Conservation (phyloP, 108 stramenopile species). For the Nannochloropsis gaditana region DNA sequence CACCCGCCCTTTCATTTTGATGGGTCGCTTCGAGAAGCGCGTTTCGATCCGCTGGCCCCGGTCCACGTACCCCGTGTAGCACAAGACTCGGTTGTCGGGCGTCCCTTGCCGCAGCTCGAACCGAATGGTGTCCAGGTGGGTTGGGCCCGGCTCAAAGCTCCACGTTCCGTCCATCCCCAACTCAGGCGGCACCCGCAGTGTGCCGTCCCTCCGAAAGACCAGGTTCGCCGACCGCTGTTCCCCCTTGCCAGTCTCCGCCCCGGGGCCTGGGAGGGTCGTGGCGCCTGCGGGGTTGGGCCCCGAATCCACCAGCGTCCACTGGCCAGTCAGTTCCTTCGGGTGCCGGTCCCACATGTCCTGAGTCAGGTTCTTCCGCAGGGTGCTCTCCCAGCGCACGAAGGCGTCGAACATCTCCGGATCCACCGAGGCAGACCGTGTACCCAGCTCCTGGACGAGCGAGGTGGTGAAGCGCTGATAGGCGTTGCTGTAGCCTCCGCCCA, state of each 20-base stretch:
- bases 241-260: not conserved
- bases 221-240: conserved; percentile 4
- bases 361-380: conserved; percentile 32
- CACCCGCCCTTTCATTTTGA: conserved; percentile 28
- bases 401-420: conserved; percentile 19
- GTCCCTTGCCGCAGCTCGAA: conserved; percentile 28
- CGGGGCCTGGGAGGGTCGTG: not conserved
- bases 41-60: conserved; percentile 41
- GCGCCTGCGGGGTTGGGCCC: conserved; percentile 18
- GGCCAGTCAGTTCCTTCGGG: conserved; percentile 31
- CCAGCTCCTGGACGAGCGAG: conserved; percentile 39
- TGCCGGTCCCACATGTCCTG: conserved; percentile 32
- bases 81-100: conserved; percentile 20
- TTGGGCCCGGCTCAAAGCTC: conserved; percentile 38
- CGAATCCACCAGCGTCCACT: conserved; percentile 30
- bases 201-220: conserved; percentile 28
- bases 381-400: conserved; percentile 40
- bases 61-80: conserved; percentile 46
- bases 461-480: conserved; percentile 35
- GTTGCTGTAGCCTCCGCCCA: conserved; percentile 32
- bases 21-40: conserved; percentile 33
- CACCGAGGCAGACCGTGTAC: conserved; percentile 23
- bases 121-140: conserved; percentile 41
- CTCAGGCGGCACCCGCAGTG: conserved; percentile 27
- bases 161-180: conserved; percentile 31